Evolutionary conservation across 1,284 basidiomycete species (phyloP).

Genomic region (Peniophora sp.): DNA sequence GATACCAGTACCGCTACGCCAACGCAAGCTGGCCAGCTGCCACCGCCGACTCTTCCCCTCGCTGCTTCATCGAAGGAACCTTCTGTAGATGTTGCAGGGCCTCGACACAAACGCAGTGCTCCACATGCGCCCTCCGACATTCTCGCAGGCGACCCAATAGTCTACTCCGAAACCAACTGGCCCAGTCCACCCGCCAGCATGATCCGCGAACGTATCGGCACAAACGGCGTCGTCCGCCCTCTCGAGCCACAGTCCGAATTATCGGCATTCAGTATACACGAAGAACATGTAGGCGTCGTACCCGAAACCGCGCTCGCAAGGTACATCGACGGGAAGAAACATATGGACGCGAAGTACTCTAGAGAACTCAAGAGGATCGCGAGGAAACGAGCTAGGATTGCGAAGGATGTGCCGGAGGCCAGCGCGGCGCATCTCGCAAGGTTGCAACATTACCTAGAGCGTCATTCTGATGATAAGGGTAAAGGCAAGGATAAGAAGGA

Average conservation of each 20-base stretch:
- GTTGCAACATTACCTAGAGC: constrained; percentile 30
- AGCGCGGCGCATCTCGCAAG: constrained; percentile 32
- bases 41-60: background rate
- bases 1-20: background rate
- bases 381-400: constrained; percentile 49
- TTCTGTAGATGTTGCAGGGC: constrained; percentile 39
- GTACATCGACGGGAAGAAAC: constrained; percentile 49
- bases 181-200: constrained; percentile 44
- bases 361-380: constrained; percentile 48
- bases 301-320: constrained; percentile 57
- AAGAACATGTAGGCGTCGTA: constrained; percentile 62
- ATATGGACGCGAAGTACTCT: constrained; percentile 58
- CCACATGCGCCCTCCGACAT: constrained; percentile 22
- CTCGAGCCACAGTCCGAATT: constrained; percentile 50
- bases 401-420: constrained; percentile 37
- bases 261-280: constrained; percentile 39
- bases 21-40: background rate
- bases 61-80: constrained; percentile 2
- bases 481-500: constrained; percentile 13
- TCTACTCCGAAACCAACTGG: constrained; percentile 36
- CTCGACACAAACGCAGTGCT: constrained; percentile 29
- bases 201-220: constrained; percentile 68
- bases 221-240: constrained; percentile 47
- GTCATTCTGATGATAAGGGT: constrained; percentile 19
- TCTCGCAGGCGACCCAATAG: constrained; percentile 56